Evolutionary conservation across 2,329 filamentous ascomycete species (phyloP).

Genomic region (Colletotrichum cordylinicola): DNA sequence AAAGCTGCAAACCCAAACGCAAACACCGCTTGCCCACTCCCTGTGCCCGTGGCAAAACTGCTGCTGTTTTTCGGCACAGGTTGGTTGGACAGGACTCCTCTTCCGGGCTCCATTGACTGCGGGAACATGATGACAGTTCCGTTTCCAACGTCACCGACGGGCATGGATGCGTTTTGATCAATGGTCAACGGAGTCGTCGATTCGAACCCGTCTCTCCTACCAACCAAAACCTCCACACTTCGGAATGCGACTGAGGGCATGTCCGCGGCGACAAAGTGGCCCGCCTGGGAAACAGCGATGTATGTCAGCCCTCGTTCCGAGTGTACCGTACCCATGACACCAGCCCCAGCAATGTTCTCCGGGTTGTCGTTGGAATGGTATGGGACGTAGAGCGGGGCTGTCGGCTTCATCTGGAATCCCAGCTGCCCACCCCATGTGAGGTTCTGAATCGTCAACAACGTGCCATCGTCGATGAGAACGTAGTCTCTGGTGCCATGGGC

Average conservation of each 20-base stretch:
- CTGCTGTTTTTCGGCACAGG: not conserved
- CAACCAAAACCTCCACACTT: constrained; percentile 78
- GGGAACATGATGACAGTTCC: constrained; percentile 16
- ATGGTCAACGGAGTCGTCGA: constrained; percentile 43
- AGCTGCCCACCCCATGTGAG: constrained; percentile 79
- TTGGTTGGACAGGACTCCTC: not conserved
- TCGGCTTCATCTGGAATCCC: constrained; percentile 69
- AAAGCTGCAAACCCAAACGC: not conserved
- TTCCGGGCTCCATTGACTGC: not conserved
- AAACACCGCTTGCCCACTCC: not conserved
- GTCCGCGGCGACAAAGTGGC: constrained; percentile 75
- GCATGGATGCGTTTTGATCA: not conserved
- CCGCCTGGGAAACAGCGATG: constrained; percentile 65
- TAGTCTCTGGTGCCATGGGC: constrained; percentile 75
- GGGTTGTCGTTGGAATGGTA: constrained; percentile 48
- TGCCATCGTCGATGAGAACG: constrained; percentile 71
- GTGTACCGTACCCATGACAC: constrained; percentile 72
- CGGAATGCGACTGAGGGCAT: constrained; percentile 72
- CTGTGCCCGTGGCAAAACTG: not conserved
- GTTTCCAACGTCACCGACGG: not conserved
- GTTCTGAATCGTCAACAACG: constrained; percentile 76
- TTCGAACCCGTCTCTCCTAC: constrained; percentile 65
- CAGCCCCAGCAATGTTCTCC: constrained; percentile 54
- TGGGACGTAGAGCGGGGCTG: constrained; percentile 72
- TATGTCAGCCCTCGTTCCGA: constrained; percentile 80